phyloP scores from a whole-genome alignment of 192 early-diverging fungal species.

The Coemansia sp. region DNA sequence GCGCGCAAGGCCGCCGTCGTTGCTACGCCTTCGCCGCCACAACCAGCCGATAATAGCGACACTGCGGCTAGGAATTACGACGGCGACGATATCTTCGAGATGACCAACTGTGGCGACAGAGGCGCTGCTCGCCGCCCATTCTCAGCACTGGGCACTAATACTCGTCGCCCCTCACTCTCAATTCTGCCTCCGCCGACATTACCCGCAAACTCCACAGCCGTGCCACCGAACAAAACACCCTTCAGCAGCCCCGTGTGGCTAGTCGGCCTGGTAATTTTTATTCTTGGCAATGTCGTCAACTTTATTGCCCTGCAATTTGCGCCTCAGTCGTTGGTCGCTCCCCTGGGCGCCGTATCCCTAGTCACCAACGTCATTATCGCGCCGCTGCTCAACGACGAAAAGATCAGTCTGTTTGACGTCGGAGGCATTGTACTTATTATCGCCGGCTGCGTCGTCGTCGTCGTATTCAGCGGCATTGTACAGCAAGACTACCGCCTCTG shows the following conservation, averaged over 20 bases:
- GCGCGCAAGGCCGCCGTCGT: not conserved
- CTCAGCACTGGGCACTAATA: not conserved
- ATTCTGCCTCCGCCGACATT: not conserved
- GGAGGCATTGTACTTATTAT: constrained; percentile 78
- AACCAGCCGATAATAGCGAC: not conserved
- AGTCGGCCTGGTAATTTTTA: constrained; percentile 71
- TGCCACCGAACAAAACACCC: constrained; percentile 17
- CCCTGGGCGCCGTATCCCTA: constrained; percentile 78
- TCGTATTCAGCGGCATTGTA: constrained; percentile 69
- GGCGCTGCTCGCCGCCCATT: not conserved
- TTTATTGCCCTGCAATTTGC: constrained; percentile 81
- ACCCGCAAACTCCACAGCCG: not conserved
- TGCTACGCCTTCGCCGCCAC: not conserved
- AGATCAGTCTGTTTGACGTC: constrained; percentile 67
- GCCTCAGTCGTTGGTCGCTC: constrained; percentile 79
- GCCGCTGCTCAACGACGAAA: constrained; percentile 76
- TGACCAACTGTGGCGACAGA: not conserved
- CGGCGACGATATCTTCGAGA: constrained; percentile 5
- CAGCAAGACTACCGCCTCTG: constrained; percentile 72
- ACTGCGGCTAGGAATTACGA: not conserved
- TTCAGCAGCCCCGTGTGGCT: constrained; percentile 60
- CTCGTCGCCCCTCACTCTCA: not conserved
- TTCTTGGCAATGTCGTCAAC: constrained; percentile 72
- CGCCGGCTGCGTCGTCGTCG: constrained; percentile 71
- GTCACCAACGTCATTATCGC: constrained; percentile 82